phyloP scores from a whole-genome alignment of 106 monocot species.

The Narthecium ossifragum region DNA sequence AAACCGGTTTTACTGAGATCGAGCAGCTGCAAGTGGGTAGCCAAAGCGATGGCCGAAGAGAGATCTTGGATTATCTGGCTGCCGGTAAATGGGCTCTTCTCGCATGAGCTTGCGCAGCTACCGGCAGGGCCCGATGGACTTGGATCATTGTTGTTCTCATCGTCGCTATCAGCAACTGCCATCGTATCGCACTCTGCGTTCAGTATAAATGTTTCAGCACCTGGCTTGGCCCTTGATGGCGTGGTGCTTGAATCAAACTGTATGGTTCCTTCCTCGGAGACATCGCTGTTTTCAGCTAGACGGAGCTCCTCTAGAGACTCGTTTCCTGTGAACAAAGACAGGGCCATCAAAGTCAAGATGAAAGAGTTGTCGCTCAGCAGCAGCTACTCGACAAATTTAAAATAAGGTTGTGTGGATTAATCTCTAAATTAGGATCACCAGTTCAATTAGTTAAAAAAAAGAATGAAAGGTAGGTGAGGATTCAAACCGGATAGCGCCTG shows the following conservation, averaged over 20 bases:
- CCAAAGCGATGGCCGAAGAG: constrained; percentile 17
- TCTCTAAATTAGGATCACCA: no score
- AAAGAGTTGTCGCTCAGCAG: neutral
- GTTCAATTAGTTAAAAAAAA: no score
- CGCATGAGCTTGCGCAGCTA: constrained; percentile 21
- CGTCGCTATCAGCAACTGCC: constrained; percentile 53
- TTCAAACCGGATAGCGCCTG: constrained; percentile 59
- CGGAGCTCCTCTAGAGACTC: constrained; percentile 69
- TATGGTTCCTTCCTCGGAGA: constrained; percentile 22
- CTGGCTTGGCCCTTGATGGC: neutral
- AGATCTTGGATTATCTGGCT: constrained; percentile 27
- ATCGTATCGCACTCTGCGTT: constrained; percentile 1
- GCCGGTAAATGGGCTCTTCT: neutral
- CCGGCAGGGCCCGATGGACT: constrained; percentile 12
- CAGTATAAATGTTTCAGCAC: neutral
- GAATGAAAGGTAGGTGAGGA: neutral
- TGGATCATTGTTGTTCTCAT: constrained; percentile 19
- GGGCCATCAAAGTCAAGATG: neutral
- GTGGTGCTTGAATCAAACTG: neutral
- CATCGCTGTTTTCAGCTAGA: constrained; percentile 51
- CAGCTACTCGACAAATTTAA: neutral
- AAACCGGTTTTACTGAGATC: constrained; percentile 47
- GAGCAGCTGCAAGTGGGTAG: constrained; percentile 30
- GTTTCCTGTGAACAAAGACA: constrained; percentile 39
- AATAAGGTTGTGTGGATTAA: no score